Evolutionary conservation across 352 stramenopile genomes (phyloP).

Genomic region (Pythium monospermum): DNA sequence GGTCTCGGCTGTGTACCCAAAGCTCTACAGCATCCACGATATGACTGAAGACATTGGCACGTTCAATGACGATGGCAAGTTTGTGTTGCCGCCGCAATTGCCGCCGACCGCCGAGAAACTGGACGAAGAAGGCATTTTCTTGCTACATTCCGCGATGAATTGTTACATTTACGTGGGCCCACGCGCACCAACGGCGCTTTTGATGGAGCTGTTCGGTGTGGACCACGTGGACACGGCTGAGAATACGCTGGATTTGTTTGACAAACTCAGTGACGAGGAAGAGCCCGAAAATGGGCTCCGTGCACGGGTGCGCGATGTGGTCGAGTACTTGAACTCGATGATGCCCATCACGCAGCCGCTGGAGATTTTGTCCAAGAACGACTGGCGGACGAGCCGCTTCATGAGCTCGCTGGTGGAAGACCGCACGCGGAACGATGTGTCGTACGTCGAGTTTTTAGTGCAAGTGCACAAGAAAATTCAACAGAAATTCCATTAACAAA

Average conservation of each 20-base stretch:
- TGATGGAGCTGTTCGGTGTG: constrained; percentile 81
- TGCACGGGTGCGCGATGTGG: constrained; percentile 58
- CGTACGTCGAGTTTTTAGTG: constrained; percentile 88
- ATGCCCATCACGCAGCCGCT: constrained; percentile 80
- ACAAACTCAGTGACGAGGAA: constrained; percentile 53
- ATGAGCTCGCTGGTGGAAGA: constrained; percentile 86
- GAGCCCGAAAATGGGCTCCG: constrained; percentile 49
- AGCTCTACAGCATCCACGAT: constrained; percentile 85
- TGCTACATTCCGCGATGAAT: constrained; percentile 84
- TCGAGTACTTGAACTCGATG: constrained; percentile 77
- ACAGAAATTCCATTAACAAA: constrained; percentile 80
- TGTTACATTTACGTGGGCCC: constrained; percentile 88
- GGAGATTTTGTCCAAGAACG: constrained; percentile 81
- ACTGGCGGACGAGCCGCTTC: constrained; percentile 80
- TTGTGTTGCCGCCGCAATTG: constrained; percentile 70
- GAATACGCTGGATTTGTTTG: constrained; percentile 63
- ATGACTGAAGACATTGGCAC: constrained; percentile 76
- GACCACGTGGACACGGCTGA: constrained; percentile 76
- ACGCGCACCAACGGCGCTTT: constrained; percentile 54
- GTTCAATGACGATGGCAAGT: constrained; percentile 70
- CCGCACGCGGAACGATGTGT: constrained; percentile 79
- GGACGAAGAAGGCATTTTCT: constrained; percentile 79
- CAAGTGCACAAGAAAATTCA: constrained; percentile 91
- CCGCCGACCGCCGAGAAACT: constrained; percentile 83
- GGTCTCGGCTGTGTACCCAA: constrained; percentile 85